A percentile compares a stretch with the other conserved stretches of the same genome.
These are phyloP conservation scores for Tuber magnatum DNA, from an alignment of 495 filamentous ascomycete genomes.

Conservation along the genomic window DNA sequence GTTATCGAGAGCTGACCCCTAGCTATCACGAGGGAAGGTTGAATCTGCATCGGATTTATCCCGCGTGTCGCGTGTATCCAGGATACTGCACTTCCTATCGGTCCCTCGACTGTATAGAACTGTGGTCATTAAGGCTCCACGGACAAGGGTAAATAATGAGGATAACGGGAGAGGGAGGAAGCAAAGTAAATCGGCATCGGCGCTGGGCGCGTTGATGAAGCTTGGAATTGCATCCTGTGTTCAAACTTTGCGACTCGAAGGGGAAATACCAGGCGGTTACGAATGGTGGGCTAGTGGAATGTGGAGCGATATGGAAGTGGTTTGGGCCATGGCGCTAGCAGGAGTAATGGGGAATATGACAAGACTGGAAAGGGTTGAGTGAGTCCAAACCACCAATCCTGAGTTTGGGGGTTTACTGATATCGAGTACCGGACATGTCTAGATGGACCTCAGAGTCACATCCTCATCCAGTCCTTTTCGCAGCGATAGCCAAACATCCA, in stretches of 20 bases:
- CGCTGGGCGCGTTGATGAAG: conserved; percentile 26
- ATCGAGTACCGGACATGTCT: neutral
- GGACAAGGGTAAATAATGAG: neutral
- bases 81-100: conserved; percentile 33
- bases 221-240: conserved; percentile 31
- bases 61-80: conserved; percentile 22
- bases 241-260: conserved; percentile 16
- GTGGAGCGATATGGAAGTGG: conserved; percentile 29
- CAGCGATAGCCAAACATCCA: conserved; percentile 14
- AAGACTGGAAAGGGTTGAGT: conserved; percentile 26
- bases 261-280: neutral
- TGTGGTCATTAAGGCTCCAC: conserved; percentile 21
- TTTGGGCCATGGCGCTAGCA: conserved; percentile 28
- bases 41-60: conserved; percentile 33
- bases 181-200: conserved; percentile 8
- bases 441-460: conserved; percentile 23
- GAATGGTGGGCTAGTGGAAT: conserved; percentile 30
- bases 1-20: conserved; percentile 5
- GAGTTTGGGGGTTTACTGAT: conserved; percentile 12
- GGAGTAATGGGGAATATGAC: conserved; percentile 26
- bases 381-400: conserved; percentile 2
- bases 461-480: conserved; percentile 26
- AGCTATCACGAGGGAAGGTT: conserved; percentile 11
- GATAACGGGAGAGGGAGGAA: conserved; percentile 9
- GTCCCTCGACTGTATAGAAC: conserved; percentile 28